Base-by-base conservation (phyloP, 495 filamentous ascomycete species). In the Daldinia concentrica region DNA sequence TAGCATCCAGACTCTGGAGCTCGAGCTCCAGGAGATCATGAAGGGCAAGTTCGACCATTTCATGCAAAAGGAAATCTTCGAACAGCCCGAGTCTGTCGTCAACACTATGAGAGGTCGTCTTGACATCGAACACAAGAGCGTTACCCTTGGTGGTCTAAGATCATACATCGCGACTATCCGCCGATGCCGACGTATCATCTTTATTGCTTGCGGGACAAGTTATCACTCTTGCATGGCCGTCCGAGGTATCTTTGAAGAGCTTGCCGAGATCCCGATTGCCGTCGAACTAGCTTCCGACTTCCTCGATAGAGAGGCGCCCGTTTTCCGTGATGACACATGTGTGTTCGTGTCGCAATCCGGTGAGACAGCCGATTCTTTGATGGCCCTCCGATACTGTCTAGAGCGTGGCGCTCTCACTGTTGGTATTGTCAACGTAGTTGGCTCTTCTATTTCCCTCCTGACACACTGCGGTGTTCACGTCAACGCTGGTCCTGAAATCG, bases 61-160 rank as follows among this genome's bases (percentile, higher is more conserved):
- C 86, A 99, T 99, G 95, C 96, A 99, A 79, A 99, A 99, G 86
- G 95, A 99, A 80, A 99, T 99, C 77, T 99, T 98, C 81, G 95
- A 99, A 84, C 95, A 99, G 83, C 95, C 95, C 64, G 95, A 99
- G 83, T 99, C 95, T 5, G 93, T 99, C 65, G 90, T 99, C 83
- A 99, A 99, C 86, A 98, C 96, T 48, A 99, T 99, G 95, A 92
- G 95, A 88, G 95, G 95, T 80, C 96, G 95, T 81, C 84, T 99
- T 70, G 96, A 99, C 79, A 87, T 91, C 58, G 90, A 87, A 63
- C 95, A 98, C 84, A 95, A 96, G 87, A 90, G 87, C 58, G 94
- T 99, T 55, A 99, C 95, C 4, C 89, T 99, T 36, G 95, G 95
- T 85, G 95, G 95, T 58, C 86, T 99, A 58, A 90, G 96, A 68